Evolutionary conservation across 208 protist genomes (phyloP).

Genomic region (Leishmania aethiopica): DNA sequence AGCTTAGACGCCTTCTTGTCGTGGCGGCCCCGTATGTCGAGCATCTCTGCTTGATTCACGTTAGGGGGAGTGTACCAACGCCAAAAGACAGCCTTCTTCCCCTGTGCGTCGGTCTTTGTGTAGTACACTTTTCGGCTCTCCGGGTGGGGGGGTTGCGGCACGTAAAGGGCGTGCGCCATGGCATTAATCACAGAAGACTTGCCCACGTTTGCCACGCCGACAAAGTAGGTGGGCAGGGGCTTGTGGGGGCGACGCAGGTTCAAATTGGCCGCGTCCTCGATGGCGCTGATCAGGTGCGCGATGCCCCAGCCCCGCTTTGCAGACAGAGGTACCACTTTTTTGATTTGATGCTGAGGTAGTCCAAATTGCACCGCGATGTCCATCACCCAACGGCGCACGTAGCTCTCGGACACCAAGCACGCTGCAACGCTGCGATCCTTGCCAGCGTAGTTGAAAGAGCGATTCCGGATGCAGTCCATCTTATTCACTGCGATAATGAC

Average conservation of each 20-base stretch:
- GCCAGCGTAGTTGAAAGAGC: slow-evolving; percentile 80
- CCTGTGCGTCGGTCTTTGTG: slow-evolving; percentile 60
- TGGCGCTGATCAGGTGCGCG: slow-evolving; percentile 60
- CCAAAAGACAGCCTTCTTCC: slow-evolving; percentile 81
- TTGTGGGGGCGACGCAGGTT: slow-evolving; percentile 71
- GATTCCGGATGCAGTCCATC: slow-evolving; percentile 90
- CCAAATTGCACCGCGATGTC: slow-evolving; percentile 84
- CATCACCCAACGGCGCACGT: slow-evolving; percentile 79
- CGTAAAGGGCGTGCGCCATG: slow-evolving; percentile 85
- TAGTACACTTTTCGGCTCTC: slow-evolving; percentile 90
- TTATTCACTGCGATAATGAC: slow-evolving; percentile 93
- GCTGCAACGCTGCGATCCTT: slow-evolving; percentile 76
- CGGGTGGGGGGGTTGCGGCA: slow-evolving; percentile 87
- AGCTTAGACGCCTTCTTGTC: slow-evolving; percentile 90
- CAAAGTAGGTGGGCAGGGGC: slow-evolving; percentile 89
- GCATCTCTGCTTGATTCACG: slow-evolving; percentile 89
- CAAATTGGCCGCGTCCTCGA: slow-evolving; percentile 83
- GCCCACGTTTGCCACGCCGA: slow-evolving; percentile 89
- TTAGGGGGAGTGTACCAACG: slow-evolving; percentile 91
- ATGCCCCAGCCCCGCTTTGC: slow-evolving; percentile 93
- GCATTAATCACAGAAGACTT: slow-evolving; percentile 95
- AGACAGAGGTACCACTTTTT: slow-evolving; percentile 77
- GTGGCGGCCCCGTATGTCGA: slow-evolving; percentile 84
- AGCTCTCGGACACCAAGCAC: slow-evolving; percentile 69
- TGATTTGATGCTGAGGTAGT: slow-evolving; percentile 78